phyloP scores from a whole-genome alignment of 2,329 filamentous ascomycete species.

The Scleromitrula shiraiana region DNA sequence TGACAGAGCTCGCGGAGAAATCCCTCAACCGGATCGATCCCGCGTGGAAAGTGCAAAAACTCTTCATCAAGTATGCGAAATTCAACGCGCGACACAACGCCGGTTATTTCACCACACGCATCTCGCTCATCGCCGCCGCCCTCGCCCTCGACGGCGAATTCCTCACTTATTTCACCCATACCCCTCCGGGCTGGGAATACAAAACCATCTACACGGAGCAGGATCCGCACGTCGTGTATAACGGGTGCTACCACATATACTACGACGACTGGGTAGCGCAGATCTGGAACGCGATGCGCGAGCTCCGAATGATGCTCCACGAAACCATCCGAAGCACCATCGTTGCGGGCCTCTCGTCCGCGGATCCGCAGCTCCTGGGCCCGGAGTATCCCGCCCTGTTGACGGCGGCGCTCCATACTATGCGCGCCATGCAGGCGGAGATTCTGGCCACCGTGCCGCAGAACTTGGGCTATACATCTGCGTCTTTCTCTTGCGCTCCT shows the following conservation, averaged over 20 bases:
- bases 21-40: slow-evolving; percentile 33
- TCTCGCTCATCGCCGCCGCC: slow-evolving; percentile 8
- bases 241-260: slow-evolving; percentile 25
- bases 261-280: slow-evolving; percentile 23
- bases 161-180: slow-evolving; percentile 8
- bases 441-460: slow-evolving; percentile 26
- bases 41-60: slow-evolving; percentile 36
- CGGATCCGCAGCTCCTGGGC: slow-evolving; percentile 10
- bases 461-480: slow-evolving; percentile 8
- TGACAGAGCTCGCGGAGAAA: slow-evolving; percentile 36
- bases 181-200: slow-evolving; percentile 20
- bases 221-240: slow-evolving; percentile 21
- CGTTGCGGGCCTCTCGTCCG: slow-evolving; percentile 1
- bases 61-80: slow-evolving; percentile 29
- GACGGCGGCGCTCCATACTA: slow-evolving; percentile 8
- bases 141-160: slow-evolving; percentile 22
- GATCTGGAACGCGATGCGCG: slow-evolving; percentile 24
- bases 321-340: slow-evolving; percentile 21
- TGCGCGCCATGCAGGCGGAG: slow-evolving; percentile 17
- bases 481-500: not conserved
- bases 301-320: slow-evolving; percentile 21
- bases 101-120: not conserved
- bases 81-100: slow-evolving; percentile 15
- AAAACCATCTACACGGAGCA: slow-evolving; percentile 19
- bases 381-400: slow-evolving; percentile 11